Base-by-base conservation (phyloP, 1,284 basidiomycete species). In the Cerrena zonata region DNA sequence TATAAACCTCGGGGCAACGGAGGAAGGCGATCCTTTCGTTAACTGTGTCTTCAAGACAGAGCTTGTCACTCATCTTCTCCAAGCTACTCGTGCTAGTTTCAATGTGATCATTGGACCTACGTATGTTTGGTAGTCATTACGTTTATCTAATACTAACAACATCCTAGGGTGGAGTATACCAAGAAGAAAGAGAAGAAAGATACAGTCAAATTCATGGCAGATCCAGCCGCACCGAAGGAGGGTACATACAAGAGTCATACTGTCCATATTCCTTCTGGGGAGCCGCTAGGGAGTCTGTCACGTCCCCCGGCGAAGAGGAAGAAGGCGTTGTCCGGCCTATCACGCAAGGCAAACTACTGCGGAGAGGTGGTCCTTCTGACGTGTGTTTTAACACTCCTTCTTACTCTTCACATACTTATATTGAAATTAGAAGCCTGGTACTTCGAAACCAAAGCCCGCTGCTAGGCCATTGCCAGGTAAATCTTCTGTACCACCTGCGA, bases 181-280 rank as follows among this genome's bases (percentile, higher is more conserved):
- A 99, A 99, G 79, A 99, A 98, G 80, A 98, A 94, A 71, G 94
- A 95, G 60, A 99, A 99, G 76, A 86, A 86, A 65, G 84, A 89
- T 2, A 75, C 82, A 50, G 93, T 99, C 69, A 89, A 89, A 64
- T 88, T 93, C 57, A 69, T 87, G 62, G 97, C 91, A 73, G 94
- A 97, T 65, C 93, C 96, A 67, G 85, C 84, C 11, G 72, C 95
- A 18, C 72, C 67, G n/a, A 82, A 81, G 51, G 86, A 90, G 55
- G 95, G 94, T 61, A 65, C 82, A 2, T 99, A 99, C 76, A 99
- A 99, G 79, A 94, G 91, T 60, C 91, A 93, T 61, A 82, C 84
- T 2, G 89, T 99, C 18, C 85, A 87, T 55, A 93, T 98, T 1
- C 78, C 86, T 10, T 86, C 90, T 22, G 96, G 96, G 23, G 93